phyloP scores from a whole-genome alignment of 208 protist species.

The Wallacemonas sp. region DNA sequence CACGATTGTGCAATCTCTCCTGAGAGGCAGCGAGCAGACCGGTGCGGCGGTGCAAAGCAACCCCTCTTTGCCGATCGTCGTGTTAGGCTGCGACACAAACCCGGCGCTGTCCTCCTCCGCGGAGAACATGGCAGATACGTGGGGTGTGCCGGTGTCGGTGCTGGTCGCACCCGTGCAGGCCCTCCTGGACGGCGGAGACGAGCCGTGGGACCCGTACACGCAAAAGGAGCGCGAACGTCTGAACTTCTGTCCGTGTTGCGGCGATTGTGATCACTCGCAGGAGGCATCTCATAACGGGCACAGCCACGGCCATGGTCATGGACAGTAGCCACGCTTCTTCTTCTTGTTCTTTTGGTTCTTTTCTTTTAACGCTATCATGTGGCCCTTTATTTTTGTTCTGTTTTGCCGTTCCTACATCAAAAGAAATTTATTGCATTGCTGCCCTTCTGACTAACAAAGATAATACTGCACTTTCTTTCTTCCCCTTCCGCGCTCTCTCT shows the following conservation, averaged over 20 bases:
- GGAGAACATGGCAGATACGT: conserved; percentile 15
- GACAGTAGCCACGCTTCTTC: conserved; percentile 23
- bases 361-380: not conserved
- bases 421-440: too few relatives aligned
- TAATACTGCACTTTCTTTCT: conserved; percentile 19
- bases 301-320: conserved; percentile 26
- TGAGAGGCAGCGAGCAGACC: not conserved
- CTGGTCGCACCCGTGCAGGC: conserved; percentile 50
- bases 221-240: conserved; percentile 56
- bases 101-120: not conserved
- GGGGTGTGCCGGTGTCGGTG: conserved; percentile 15
- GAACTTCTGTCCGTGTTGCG: conserved; percentile 86
- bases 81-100: conserved; percentile 48
- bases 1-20: conserved; percentile 8
- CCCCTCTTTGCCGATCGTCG: conserved; percentile 6
- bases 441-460: too few relatives aligned
- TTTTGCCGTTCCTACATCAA: too few relatives aligned
- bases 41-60: not conserved
- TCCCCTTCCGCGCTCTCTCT: not conserved
- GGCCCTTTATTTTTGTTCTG: too few relatives aligned
- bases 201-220: conserved; percentile 70
- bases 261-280: conserved; percentile 27
- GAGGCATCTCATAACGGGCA: conserved; percentile 1
- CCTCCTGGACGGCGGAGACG: conserved; percentile 62
- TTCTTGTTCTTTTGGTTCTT: conserved; percentile 2